Evolutionary conservation across 495 filamentous ascomycete species (phyloP), one percentile per base, ranked within the genome.

Genomic region (Penicillium coffeae): DNA sequence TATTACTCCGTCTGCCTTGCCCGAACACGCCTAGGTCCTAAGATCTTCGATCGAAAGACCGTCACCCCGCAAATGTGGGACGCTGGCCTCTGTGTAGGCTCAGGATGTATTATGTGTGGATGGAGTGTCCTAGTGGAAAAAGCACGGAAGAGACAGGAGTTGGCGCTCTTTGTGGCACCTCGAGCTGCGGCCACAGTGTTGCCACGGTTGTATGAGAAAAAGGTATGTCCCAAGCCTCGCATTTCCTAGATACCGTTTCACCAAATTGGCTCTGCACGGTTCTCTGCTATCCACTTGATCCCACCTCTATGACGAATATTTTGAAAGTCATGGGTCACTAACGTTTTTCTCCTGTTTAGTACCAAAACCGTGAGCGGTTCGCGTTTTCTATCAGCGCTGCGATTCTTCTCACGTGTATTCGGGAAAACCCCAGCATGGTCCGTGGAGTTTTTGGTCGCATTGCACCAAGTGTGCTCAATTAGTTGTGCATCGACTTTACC

Each of bases 1-100:
- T 96, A 92, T 69, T 95, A 95, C 64, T 81, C 83, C 21, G 86
- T 96, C 6, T 96, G 91, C 60, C 79, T 96, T 0, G 76, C 86
- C 2, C 79, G 91, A 25, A 91, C 87, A 2, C 73, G 87, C n/a
- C 42, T 96, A 8, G 90, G 91, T 0, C 91, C 91, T 2, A 71
- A 69, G 40, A 25, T 94, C 19, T 70, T 92, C 21, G 71, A 76
- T 14, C 68, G 59, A 1, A 73, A 80, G 34, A 68, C 65, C 0
- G 57, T 84, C 25, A 80, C 74, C 30, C 77, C 79, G 10, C 54
- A 71, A 60, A 79, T 77, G 73, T 82, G 78, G 79, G 81, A 85
- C 56, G 73, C 74, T 33, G 89, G 90, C 3, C 55, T 90, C 9
- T 93, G 89, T 48, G 79, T 96, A 15, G 81, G 78, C 2, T 67